phyloP scores from a whole-genome alignment of 306 rosid genomes.

The Dryas octopetala region DNA sequence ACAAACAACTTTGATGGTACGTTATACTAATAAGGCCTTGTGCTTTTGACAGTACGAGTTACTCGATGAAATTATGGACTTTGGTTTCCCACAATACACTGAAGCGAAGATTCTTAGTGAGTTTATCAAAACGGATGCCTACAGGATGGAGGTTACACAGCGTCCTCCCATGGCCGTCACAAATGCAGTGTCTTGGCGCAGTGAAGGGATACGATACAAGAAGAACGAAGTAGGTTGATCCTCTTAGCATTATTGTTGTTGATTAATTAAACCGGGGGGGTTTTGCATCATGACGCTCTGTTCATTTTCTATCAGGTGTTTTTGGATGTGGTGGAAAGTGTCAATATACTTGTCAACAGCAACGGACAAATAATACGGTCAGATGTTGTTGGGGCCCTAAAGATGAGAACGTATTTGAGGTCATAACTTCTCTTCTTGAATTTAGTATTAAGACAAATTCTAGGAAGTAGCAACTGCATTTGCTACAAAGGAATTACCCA shows the following conservation, averaged over 20 bases:
- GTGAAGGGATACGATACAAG: conserved; percentile 83
- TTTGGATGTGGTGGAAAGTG: conserved; percentile 94
- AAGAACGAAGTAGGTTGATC: conserved; percentile 67
- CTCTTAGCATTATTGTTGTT: not conserved
- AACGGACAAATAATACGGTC: conserved; percentile 86
- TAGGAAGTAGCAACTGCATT: not conserved
- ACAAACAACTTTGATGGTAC: not conserved
- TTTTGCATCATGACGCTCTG: not conserved
- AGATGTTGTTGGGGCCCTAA: conserved; percentile 84
- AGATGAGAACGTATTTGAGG: conserved; percentile 88
- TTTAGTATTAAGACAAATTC: not conserved
- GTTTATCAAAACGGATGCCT: conserved; percentile 85
- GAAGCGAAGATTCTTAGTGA: conserved; percentile 85
- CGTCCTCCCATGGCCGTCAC: conserved; percentile 97
- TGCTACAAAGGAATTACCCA: not conserved
- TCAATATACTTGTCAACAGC: conserved; percentile 85
- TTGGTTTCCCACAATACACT: conserved; percentile 82
- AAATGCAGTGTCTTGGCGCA: conserved; percentile 90
- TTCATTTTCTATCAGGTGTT: conserved; percentile 53
- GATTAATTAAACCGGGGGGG: not conserved
- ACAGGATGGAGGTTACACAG: conserved; percentile 80
- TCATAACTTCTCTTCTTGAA: conserved; percentile 20
- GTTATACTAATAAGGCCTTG: not conserved
- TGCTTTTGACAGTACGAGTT: conserved; percentile 61
- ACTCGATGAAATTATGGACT: conserved; percentile 88